Evolutionary conservation across 345 rosid genomes (phyloP).

Genomic region (Corchorus capsularis): DNA sequence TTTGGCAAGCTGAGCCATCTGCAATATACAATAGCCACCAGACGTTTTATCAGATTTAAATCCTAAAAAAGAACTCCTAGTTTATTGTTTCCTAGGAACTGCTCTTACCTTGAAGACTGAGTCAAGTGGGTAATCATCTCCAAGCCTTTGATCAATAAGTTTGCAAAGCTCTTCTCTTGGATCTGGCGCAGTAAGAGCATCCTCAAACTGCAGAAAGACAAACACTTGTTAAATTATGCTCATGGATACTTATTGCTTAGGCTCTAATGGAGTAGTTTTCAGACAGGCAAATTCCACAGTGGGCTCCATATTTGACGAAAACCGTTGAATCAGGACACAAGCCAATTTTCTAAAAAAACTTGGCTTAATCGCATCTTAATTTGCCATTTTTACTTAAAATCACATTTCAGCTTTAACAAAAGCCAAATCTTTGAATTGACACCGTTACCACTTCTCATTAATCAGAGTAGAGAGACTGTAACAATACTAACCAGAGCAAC

Average conservation of each 20-base stretch:
- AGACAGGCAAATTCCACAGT: neutral
- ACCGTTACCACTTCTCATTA: neutral
- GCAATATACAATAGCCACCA: slow-evolving; percentile 23
- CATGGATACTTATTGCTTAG: neutral
- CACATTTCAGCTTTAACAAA: neutral
- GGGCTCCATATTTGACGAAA: neutral
- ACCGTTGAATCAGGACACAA: no score
- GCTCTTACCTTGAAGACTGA: slow-evolving; percentile 65
- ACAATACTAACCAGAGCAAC: slow-evolving; percentile 74
- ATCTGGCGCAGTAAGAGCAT: slow-evolving; percentile 58
- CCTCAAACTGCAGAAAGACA: slow-evolving; percentile 62
- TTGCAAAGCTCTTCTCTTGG: slow-evolving; percentile 56
- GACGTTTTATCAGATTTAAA: slow-evolving; percentile 17
- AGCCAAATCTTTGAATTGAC: neutral
- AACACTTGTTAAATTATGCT: neutral
- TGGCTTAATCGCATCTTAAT: neutral
- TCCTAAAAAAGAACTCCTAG: neutral
- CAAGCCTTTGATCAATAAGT: slow-evolving; percentile 75
- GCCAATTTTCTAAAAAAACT: neutral
- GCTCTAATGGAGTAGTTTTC: neutral
- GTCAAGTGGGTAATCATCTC: slow-evolving; percentile 71
- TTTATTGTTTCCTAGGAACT: neutral
- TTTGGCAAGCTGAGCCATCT: slow-evolving; percentile 91
- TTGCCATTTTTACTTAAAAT: neutral
- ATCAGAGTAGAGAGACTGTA: slow-evolving; percentile 11